Evolutionary conservation across 805 yeast genomes (phyloP).

Genomic region (Kregervanrija delftensis): DNA sequence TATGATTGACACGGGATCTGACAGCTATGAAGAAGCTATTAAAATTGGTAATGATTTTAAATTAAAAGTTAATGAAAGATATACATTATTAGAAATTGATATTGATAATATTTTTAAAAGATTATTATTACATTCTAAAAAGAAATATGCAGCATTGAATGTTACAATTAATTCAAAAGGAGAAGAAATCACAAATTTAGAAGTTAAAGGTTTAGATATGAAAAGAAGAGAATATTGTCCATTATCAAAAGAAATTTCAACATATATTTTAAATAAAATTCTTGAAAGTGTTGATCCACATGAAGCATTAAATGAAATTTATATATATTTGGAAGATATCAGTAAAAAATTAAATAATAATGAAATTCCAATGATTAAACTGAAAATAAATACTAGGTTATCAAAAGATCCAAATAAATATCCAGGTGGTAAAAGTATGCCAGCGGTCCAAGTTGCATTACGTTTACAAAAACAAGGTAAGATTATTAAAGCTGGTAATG

Average conservation of each 20-base stretch:
- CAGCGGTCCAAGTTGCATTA: slow-evolving; percentile 81
- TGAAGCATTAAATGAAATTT: slow-evolving; percentile 63
- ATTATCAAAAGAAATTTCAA: slow-evolving; percentile 81
- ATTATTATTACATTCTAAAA: slow-evolving; percentile 83
- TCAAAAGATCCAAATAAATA: slow-evolving; percentile 86
- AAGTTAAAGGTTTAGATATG: slow-evolving; percentile 96
- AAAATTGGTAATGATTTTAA: slow-evolving; percentile 83
- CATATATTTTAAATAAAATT: slow-evolving; percentile 62
- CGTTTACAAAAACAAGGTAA: slow-evolving; percentile 78
- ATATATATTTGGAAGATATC: slow-evolving; percentile 60
- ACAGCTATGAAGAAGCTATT: slow-evolving; percentile 62
- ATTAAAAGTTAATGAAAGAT: slow-evolving; percentile 78
- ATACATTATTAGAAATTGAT: slow-evolving; percentile 83
- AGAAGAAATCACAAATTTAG: slow-evolving; percentile 53
- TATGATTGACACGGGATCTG: slow-evolving; percentile 89
- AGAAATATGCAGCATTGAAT: slow-evolving; percentile 93
- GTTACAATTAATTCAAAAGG: slow-evolving; percentile 40
- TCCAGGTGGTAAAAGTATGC: slow-evolving; percentile 78
- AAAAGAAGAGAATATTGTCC: slow-evolving; percentile 95
- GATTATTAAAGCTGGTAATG: slow-evolving; percentile 81
- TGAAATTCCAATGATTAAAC: slow-evolving; percentile 59
- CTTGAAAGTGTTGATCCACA: slow-evolving; percentile 72
- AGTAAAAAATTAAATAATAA: slow-evolving; percentile 50
- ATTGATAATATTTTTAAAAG: slow-evolving; percentile 89
- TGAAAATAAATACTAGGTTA: slow-evolving; percentile 75